phyloP scores from a whole-genome alignment of 352 stramenopile genomes.

The Lagenidium giganteum region DNA sequence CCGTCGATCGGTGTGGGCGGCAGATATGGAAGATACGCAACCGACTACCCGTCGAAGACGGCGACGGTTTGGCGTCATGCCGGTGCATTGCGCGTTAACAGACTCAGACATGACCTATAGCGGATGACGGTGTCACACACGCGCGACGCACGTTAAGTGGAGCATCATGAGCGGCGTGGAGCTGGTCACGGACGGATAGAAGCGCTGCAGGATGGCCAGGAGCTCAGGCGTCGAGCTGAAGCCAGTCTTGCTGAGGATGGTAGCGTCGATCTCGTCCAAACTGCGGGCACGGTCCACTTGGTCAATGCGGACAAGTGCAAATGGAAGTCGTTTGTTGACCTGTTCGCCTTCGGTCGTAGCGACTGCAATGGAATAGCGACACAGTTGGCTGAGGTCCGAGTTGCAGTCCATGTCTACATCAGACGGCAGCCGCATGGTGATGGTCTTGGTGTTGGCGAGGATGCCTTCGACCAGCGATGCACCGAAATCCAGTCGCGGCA shows the following conservation, averaged over 20 bases:
- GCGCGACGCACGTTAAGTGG: slow-evolving; percentile 35
- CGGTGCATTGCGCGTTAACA: neutral
- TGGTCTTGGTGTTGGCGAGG: slow-evolving; percentile 31
- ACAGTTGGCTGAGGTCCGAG: slow-evolving; percentile 45
- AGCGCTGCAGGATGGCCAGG: slow-evolving; percentile 39
- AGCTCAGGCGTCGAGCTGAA: slow-evolving; percentile 33
- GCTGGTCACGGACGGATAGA: slow-evolving; percentile 45
- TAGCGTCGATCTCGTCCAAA: slow-evolving; percentile 21
- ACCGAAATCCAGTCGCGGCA: slow-evolving; percentile 59
- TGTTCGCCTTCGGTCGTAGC: slow-evolving; percentile 22
- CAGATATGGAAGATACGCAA: no score
- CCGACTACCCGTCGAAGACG: no score
- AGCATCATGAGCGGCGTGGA: slow-evolving; percentile 40
- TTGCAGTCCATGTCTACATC: slow-evolving; percentile 40
- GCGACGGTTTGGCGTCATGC: no score
- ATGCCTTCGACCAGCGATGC: slow-evolving; percentile 39
- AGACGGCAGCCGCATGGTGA: slow-evolving; percentile 64
- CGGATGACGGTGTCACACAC: no score
- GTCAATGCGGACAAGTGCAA: slow-evolving; percentile 47
- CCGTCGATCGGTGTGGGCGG: no score
- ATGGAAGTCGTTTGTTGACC: slow-evolving; percentile 15
- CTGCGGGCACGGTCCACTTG: slow-evolving; percentile 17
- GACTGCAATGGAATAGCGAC: slow-evolving; percentile 22
- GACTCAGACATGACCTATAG: no score
- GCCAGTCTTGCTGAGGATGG: slow-evolving; percentile 35